These are phyloP conservation scores for Teratosphaeria gauchensis DNA, from an alignment of 2,329 filamentous ascomycete genomes.

Conservation along the genomic window DNA sequence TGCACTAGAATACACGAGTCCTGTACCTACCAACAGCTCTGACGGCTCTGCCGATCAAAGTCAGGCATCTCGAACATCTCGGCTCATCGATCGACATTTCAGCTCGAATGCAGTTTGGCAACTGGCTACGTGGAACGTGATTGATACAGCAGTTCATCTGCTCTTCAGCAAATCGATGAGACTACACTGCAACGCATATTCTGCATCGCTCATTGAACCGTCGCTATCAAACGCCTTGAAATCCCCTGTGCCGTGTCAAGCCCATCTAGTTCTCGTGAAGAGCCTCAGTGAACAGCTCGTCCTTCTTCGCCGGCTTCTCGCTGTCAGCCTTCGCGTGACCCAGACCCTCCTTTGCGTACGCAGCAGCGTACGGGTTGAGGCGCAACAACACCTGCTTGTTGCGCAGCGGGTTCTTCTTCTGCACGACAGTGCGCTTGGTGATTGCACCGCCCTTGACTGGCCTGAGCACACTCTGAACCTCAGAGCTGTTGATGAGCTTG, in stretches of 20 bases:
- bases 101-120: no score
- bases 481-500: slow-evolving; percentile 98
- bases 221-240: neutral
- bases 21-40: no score
- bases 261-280: slow-evolving; percentile 39
- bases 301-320: slow-evolving; percentile 50
- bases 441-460: slow-evolving; percentile 80
- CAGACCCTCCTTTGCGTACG: slow-evolving; percentile 78
- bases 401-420: slow-evolving; percentile 99
- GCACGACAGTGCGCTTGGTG: slow-evolving; percentile 82
- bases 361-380: slow-evolving; percentile 93
- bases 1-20: no score
- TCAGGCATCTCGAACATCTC: no score
- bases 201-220: neutral
- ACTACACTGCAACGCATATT: neutral
- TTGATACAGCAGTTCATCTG: neutral
- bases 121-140: no score
- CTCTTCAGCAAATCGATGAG: neutral
- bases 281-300: slow-evolving; percentile 42
- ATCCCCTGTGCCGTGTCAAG: neutral
- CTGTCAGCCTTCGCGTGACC: slow-evolving; percentile 58
- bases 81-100: no score
- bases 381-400: slow-evolving; percentile 99
- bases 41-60: no score
- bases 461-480: slow-evolving; percentile 92